A percentile compares a stretch with the other conserved stretches of the same genome.
Conservation (phyloP, 768 basidiomycete species). For the Lentinula sp. region DNA sequence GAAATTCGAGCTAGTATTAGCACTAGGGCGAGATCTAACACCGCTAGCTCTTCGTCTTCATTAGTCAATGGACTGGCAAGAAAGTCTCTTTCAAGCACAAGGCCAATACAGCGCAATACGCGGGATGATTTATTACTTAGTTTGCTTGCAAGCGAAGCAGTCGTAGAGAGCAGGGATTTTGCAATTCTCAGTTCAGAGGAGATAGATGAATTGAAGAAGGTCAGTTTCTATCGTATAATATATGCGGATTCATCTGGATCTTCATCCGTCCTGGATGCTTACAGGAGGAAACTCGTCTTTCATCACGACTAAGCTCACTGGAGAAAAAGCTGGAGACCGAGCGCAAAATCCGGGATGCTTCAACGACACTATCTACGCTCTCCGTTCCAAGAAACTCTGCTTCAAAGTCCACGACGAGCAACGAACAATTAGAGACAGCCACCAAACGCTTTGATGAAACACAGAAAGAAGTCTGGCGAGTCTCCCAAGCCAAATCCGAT, state of each 20-base stretch:
- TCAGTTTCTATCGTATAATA: slow-evolving; percentile 12
- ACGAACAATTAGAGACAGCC: slow-evolving; percentile 70
- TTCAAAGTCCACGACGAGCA: slow-evolving; percentile 47
- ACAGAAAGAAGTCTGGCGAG: slow-evolving; percentile 65
- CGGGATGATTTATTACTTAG: slow-evolving; percentile 86
- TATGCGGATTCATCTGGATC: not conserved
- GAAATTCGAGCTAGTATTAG: not conserved
- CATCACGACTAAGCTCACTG: slow-evolving; percentile 58
- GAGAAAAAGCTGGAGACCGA: slow-evolving; percentile 74
- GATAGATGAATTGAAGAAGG: slow-evolving; percentile 48
- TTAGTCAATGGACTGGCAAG: slow-evolving; percentile 21
- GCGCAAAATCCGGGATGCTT: slow-evolving; percentile 85
- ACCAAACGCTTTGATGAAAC: slow-evolving; percentile 64
- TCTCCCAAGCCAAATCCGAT: slow-evolving; percentile 61
- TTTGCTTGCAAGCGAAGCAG: slow-evolving; percentile 88
- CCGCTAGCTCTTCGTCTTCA: not conserved
- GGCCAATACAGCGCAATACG: slow-evolving; percentile 42
- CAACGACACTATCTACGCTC: slow-evolving; percentile 65
- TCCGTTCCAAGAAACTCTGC: slow-evolving; percentile 53
- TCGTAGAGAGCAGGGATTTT: slow-evolving; percentile 83
- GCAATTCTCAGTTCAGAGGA: slow-evolving; percentile 60
- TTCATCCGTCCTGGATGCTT: slow-evolving; percentile 6
- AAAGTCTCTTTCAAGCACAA: slow-evolving; percentile 29
- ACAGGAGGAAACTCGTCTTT: slow-evolving; percentile 72
- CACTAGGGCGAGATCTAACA: not conserved